Base-by-base conservation (phyloP, 805 yeast genomes). In the Clavispora santaluciae region DNA sequence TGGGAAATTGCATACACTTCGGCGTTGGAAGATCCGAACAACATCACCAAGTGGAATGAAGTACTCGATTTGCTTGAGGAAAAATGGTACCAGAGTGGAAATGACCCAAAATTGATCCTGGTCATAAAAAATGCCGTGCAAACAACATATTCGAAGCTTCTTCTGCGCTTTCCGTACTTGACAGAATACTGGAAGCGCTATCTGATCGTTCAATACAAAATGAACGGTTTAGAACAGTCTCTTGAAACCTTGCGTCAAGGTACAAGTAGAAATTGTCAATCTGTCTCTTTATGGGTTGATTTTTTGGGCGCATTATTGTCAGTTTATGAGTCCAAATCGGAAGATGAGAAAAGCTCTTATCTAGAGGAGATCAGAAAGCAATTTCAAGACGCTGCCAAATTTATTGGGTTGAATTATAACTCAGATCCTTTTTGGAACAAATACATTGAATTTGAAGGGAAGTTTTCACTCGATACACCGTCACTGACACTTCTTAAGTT, bases 341-440 rank as follows among this genome's bases (percentile, higher is more conserved):
- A 34, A 29, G 33, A 31, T n/a, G 22, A 40, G 8, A 22, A 36
- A 22, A 15, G 6, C 3, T 18, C 31, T 4, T 28, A 15, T 12
- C 17, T 22, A 23, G 17, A 20, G 5, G 24, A 24, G 15, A 23
- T 79, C 5, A 55, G 77, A 24, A 41, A 34, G 0, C 60, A 72
- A 25, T 83, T 83, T 49, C 60, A 64, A 11, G 60, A 63, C 0
- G 91, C 83, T 0, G 56, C 74, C 3, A 47, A 51, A 5, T 45
- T 61, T 11, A 72, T 84, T 33, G 97, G 96, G 0, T 51, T 62
- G 24, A 86, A 89, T 44, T 93, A 86, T 60, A 65, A 82, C 46
- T 73, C 95, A 1, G 95, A 89, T 57, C 69, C 79, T 1, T 63
- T 90, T 36, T 91, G 97, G 98, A 95, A 89, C 57, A 69, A 75